A percentile compares a stretch with the other conserved stretches of the same genome.
Conservation (phyloP, 176 grass and related monocot genomes). For the Carex kokanica region DNA sequence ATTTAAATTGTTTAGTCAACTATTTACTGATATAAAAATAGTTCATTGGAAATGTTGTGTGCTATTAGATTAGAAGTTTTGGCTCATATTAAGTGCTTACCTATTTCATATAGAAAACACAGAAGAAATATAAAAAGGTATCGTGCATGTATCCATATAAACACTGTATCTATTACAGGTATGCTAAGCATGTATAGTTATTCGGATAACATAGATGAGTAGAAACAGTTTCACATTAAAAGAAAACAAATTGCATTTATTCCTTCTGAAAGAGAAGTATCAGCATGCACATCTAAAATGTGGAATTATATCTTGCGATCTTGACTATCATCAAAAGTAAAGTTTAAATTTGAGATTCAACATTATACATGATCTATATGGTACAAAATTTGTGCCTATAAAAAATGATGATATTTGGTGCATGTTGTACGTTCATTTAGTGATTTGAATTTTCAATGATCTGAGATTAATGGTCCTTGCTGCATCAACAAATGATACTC, state of each 20-base stretch:
- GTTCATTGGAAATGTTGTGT: not conserved
- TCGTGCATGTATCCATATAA: no score
- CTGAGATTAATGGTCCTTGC: not conserved
- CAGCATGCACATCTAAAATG: not conserved
- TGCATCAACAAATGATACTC: not conserved
- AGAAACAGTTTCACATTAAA: no score
- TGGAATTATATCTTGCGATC: not conserved
- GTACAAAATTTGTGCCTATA: no score
- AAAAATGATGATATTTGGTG: no score
- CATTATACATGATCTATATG: not conserved
- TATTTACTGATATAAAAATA: not conserved
- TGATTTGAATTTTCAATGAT: not conserved
- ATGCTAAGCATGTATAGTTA: no score
- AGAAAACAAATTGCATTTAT: no score
- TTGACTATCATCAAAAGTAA: not conserved
- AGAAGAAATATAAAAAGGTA: not conserved
- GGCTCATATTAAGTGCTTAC: not conserved
- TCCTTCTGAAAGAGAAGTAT: no score
- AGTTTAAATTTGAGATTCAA: not conserved
- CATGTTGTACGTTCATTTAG: no score
- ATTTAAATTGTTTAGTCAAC: not conserved
- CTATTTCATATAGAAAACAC: not conserved
- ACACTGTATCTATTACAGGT: no score
- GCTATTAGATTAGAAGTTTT: not conserved
- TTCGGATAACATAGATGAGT: no score